phyloP scores from a whole-genome alignment of 768 basidiomycete species.

The Auriscalpium microsporum region DNA sequence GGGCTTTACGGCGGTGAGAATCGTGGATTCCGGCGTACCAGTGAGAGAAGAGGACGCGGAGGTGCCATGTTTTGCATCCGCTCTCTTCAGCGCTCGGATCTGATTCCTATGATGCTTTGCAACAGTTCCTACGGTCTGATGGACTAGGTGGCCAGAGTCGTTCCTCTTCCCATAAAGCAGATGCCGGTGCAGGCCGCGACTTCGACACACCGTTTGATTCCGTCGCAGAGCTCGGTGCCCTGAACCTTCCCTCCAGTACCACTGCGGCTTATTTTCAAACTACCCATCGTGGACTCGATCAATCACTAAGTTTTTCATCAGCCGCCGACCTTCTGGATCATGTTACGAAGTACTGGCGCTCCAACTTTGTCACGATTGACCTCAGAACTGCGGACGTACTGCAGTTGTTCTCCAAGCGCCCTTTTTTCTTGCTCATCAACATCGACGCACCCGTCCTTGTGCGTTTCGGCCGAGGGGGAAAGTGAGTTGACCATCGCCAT shows the following conservation, averaged over 20 bases:
- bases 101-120: too few relatives aligned
- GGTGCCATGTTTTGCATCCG: not conserved
- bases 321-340: conserved; percentile 54
- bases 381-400: conserved; percentile 48
- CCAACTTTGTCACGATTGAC: conserved; percentile 75
- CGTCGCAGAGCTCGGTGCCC: too few relatives aligned
- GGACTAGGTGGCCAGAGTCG: too few relatives aligned
- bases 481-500: conserved; percentile 23
- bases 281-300: not conserved
- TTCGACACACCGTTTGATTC: too few relatives aligned
- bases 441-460: conserved; percentile 76
- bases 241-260: too few relatives aligned
- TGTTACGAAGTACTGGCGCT: conserved; percentile 75
- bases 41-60: not conserved
- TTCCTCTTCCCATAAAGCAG: too few relatives aligned
- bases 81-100: too few relatives aligned
- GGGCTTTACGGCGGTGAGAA: conserved; percentile 11
- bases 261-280: too few relatives aligned
- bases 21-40: not conserved
- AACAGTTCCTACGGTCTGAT: too few relatives aligned
- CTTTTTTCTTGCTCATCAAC: conserved; percentile 80
- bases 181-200: too few relatives aligned
- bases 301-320: conserved; percentile 33
- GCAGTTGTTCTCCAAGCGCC: conserved; percentile 68
- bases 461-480: conserved; percentile 53